Evolutionary conservation across 2,329 filamentous ascomycete genomes (phyloP).

Genomic region (Nemania sp.): DNA sequence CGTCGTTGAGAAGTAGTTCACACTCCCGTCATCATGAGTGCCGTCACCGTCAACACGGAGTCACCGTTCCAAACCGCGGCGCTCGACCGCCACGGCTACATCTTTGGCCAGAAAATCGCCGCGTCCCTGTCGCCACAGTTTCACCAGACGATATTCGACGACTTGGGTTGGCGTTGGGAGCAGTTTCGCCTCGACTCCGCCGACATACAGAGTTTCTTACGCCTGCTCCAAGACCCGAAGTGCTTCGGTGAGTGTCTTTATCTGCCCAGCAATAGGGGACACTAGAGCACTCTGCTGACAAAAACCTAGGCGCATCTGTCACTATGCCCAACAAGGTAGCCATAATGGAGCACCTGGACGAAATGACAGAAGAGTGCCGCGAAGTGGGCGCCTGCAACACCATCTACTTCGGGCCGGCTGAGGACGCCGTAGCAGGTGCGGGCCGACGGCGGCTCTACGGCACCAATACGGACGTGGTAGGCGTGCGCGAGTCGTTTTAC

Average conservation of each 20-base stretch:
- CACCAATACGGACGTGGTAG: conserved; percentile 85
- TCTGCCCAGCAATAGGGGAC: neutral
- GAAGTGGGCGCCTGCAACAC: conserved; percentile 86
- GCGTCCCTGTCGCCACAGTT: conserved; percentile 68
- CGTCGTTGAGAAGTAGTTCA: neutral
- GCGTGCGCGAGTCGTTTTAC: conserved; percentile 78
- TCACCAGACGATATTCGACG: conserved; percentile 65
- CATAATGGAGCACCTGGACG: conserved; percentile 79
- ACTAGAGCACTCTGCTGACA: neutral
- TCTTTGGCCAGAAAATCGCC: conserved; percentile 68
- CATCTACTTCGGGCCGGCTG: conserved; percentile 68
- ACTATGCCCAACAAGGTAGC: conserved; percentile 88
- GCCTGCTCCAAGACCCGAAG: conserved; percentile 65
- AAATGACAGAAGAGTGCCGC: conserved; percentile 77
- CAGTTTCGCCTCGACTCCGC: conserved; percentile 66
- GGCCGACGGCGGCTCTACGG: conserved; percentile 71
- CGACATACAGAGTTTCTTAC: conserved; percentile 62
- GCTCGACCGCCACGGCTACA: conserved; percentile 63
- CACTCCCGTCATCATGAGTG: conserved; percentile 19
- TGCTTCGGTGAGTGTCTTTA: conserved; percentile 66
- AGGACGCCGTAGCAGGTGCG: conserved; percentile 44
- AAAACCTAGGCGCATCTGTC: conserved; percentile 63
- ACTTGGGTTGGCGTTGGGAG: conserved; percentile 63
- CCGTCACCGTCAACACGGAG: conserved; percentile 7
- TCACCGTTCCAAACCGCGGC: conserved; percentile 14